Conservation (phyloP, 2,329 filamentous ascomycete genomes). For the Cladosporium sp. region DNA sequence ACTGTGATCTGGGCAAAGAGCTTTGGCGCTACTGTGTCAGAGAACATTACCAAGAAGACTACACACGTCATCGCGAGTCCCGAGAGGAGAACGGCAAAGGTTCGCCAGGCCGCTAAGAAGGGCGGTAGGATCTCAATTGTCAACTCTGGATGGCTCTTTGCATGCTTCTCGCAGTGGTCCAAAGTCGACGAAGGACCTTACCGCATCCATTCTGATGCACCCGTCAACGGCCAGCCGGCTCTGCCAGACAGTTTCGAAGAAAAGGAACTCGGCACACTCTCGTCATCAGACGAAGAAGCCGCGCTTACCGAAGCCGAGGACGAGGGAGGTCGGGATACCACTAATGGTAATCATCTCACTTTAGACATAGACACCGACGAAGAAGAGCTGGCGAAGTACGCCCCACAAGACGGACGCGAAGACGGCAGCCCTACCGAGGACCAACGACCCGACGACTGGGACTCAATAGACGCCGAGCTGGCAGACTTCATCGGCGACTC, state of each 20-base stretch:
- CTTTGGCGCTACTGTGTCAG: conserved; percentile 74
- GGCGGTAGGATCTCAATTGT: conserved; percentile 80
- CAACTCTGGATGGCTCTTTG: conserved; percentile 83
- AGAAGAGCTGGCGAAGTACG: conserved; percentile 49
- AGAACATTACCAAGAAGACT: conserved; percentile 54
- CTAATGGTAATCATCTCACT: conserved; percentile 28
- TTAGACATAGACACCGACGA: conserved; percentile 35
- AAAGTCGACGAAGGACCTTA: conserved; percentile 77
- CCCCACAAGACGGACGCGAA: conserved; percentile 44
- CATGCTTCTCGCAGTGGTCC: conserved; percentile 81
- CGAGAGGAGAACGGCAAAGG: conserved; percentile 79
- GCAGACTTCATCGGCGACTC: conserved; percentile 59
- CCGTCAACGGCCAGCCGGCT: conserved; percentile 49
- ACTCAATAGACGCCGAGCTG: conserved; percentile 66
- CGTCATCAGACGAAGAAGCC: conserved; percentile 49
- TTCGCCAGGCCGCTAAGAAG: conserved; percentile 79
- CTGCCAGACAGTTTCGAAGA: conserved; percentile 34
- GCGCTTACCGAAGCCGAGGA: conserved; percentile 41
- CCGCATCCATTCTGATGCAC: conserved; percentile 72
- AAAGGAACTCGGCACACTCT: conserved; percentile 38
- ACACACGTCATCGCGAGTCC: conserved; percentile 75
- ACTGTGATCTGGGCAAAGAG: conserved; percentile 82
- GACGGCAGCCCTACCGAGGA: conserved; percentile 33
- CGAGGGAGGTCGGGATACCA: conserved; percentile 25
- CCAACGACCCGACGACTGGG: conserved; percentile 42